Conservation (phyloP, 2,329 filamentous ascomycete species). For the Pseudogymnoascus sp. region DNA sequence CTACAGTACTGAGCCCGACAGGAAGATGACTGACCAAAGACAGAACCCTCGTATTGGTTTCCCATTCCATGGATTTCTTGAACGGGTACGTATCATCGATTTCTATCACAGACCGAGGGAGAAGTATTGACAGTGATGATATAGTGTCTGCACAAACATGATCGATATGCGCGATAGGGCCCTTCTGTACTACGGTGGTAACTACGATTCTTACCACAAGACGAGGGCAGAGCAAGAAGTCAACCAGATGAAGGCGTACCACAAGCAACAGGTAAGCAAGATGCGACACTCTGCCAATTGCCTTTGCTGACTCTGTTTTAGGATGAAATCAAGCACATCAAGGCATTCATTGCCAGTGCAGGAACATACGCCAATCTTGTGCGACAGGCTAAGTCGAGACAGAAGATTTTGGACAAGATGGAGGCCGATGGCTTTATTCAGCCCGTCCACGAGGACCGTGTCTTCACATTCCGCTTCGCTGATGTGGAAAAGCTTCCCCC, state of each 20-base stretch:
- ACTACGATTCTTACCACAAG: constrained; percentile 98
- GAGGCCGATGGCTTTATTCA: constrained; percentile 98
- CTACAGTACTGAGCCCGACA: background rate
- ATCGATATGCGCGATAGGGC: constrained; percentile 90
- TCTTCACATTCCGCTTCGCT: constrained; percentile 97
- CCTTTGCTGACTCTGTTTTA: background rate
- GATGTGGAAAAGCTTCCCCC: constrained; percentile 99
- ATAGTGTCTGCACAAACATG: constrained; percentile 88
- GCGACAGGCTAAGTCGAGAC: constrained; percentile 94
- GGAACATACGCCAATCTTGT: constrained; percentile 99
- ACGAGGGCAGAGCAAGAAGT: constrained; percentile 87
- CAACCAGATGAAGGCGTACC: constrained; percentile 98
- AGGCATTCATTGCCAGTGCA: constrained; percentile 99
- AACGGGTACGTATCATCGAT: constrained; percentile 48
- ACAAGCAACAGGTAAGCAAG: constrained; percentile 68
- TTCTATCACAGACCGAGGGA: background rate
- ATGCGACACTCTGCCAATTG: background rate
- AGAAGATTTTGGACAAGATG: constrained; percentile 99
- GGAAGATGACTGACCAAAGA: background rate
- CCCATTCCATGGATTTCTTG: constrained; percentile 97
- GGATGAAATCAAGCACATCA: constrained; percentile 98
- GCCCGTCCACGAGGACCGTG: constrained; percentile 72
- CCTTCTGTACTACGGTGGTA: constrained; percentile 97
- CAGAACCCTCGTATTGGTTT: constrained; percentile 89
- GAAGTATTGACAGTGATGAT: background rate